Conservation (phyloP, 164 flowering plant species). For the Aristolochia fimbriata region DNA sequence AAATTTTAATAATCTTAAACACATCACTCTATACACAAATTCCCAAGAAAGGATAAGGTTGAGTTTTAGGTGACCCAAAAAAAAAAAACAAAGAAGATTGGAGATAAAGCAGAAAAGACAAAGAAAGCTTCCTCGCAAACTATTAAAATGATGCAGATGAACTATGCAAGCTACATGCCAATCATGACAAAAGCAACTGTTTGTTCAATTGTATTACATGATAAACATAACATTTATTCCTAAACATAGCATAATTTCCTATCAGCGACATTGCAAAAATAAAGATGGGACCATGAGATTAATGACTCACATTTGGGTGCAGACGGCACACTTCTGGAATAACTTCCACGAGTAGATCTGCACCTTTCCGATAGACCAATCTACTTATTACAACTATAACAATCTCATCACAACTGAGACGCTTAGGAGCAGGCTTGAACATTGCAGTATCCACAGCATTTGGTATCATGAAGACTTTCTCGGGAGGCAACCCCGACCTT, state of each 20-base stretch:
- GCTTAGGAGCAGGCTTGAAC: conserved; percentile 75
- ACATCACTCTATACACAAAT: too few species aligned
- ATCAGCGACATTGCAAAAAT: neutral
- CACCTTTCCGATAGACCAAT: conserved; percentile 91
- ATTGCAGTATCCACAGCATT: conserved; percentile 97
- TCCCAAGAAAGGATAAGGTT: too few species aligned
- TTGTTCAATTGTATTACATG: neutral
- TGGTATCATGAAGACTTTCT: conserved; percentile 88
- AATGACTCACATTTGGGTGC: conserved; percentile 62
- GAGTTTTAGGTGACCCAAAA: too few species aligned
- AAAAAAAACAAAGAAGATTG: too few species aligned
- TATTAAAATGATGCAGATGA: too few species aligned
- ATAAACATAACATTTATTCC: neutral
- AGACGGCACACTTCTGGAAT: conserved; percentile 87
- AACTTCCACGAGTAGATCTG: conserved; percentile 95
- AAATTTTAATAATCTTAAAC: too few species aligned
- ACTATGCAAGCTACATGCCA: too few species aligned
- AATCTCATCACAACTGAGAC: conserved; percentile 43
- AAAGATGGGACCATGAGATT: neutral
- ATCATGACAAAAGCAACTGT: too few species aligned
- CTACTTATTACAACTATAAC: conserved; percentile 91
- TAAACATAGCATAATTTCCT: neutral
- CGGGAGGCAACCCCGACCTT: conserved; percentile 75
- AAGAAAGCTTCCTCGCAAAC: too few species aligned
- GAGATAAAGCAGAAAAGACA: too few species aligned